phyloP scores from a whole-genome alignment of 2,329 filamentous ascomycete species.

The Gaeumannomyces sp. region DNA sequence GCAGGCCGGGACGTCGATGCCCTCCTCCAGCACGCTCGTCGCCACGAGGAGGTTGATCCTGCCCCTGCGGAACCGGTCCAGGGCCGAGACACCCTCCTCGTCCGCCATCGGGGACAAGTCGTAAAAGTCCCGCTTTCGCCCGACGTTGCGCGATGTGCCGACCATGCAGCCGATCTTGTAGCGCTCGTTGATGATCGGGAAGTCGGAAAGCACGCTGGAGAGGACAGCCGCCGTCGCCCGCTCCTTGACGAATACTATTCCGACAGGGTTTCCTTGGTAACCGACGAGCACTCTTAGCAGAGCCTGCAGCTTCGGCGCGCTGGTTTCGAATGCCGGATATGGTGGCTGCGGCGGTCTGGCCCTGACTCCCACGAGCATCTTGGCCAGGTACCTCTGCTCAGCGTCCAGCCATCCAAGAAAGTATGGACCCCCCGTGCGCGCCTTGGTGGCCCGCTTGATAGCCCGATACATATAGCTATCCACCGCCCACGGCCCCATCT shows the following conservation, averaged over 20 bases:
- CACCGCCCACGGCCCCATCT: slow-evolving; percentile 63
- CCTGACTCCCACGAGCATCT: slow-evolving; percentile 31
- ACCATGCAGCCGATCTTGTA: slow-evolving; percentile 51
- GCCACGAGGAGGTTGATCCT: slow-evolving; percentile 52
- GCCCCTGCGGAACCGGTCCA: slow-evolving; percentile 47
- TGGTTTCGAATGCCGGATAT: slow-evolving; percentile 14
- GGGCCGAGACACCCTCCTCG: slow-evolving; percentile 26
- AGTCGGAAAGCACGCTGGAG: slow-evolving; percentile 46
- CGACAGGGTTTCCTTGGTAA: slow-evolving; percentile 37
- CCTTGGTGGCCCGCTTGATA: slow-evolving; percentile 28
- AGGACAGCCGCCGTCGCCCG: slow-evolving; percentile 56
- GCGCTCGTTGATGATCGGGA: slow-evolving; percentile 39
- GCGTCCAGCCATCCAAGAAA: slow-evolving; percentile 38
- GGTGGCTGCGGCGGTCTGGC: slow-evolving; percentile 14
- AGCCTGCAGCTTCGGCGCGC: slow-evolving; percentile 52
- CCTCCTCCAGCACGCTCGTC: slow-evolving; percentile 61
- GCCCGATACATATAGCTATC: slow-evolving; percentile 57
- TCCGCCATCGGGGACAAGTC: slow-evolving; percentile 18
- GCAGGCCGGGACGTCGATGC: slow-evolving; percentile 60
- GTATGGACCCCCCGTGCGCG: slow-evolving; percentile 14
- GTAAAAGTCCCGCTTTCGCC: slow-evolving; percentile 19
- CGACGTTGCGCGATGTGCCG: slow-evolving; percentile 36
- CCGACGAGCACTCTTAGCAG: slow-evolving; percentile 47
- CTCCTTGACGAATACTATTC: slow-evolving; percentile 64
- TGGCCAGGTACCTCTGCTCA: slow-evolving; percentile 51